A percentile compares a stretch with the other conserved stretches of the same genome.
Evolutionary conservation across 2,329 filamentous ascomycete genomes (phyloP).

Genomic region (Exophiala mesophila): DNA sequence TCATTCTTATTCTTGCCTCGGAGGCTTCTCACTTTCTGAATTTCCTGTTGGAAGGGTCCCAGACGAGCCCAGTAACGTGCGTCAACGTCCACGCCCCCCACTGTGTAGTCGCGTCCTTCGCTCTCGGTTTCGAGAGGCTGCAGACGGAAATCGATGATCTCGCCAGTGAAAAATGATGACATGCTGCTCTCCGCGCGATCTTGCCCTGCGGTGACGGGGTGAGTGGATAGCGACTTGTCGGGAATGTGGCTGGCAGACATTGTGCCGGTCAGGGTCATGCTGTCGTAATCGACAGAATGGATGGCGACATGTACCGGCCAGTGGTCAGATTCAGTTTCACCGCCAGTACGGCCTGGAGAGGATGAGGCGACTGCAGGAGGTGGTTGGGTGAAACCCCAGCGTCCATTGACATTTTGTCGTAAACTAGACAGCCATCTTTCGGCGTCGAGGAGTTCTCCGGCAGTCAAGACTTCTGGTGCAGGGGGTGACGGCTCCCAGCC

Average conservation of each 20-base stretch:
- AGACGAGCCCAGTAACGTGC: slow-evolving; percentile 46
- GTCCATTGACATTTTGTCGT: slow-evolving; percentile 22
- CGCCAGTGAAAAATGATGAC: slow-evolving; percentile 63
- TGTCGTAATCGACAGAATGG: slow-evolving; percentile 55
- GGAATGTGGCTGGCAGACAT: slow-evolving; percentile 69
- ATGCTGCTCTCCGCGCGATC: slow-evolving; percentile 44
- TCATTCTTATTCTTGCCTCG: slow-evolving; percentile 15
- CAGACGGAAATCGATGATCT: slow-evolving; percentile 60
- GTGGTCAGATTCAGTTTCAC: slow-evolving; percentile 42
- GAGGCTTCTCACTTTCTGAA: slow-evolving; percentile 31
- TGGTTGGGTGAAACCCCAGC: slow-evolving; percentile 27
- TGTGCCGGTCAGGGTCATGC: slow-evolving; percentile 60
- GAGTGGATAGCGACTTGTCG: slow-evolving; percentile 21
- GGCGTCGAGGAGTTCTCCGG: neutral
- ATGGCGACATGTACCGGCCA: slow-evolving; percentile 66
- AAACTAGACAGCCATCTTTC: slow-evolving; percentile 19
- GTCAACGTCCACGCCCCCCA: slow-evolving; percentile 43
- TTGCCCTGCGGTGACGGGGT: slow-evolving; percentile 13
- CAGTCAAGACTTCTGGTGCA: slow-evolving; percentile 3
- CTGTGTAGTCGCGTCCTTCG: slow-evolving; percentile 31
- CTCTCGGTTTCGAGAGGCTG: slow-evolving; percentile 46
- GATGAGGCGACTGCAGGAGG: slow-evolving; percentile 6
- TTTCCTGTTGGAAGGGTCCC: slow-evolving; percentile 43
- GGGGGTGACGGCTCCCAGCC: neutral
- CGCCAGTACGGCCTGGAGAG: slow-evolving; percentile 28